A percentile compares a stretch with the other conserved stretches of the same genome.
Conservation (phyloP, 139 green algal species). For the Picochlorum sp. region DNA sequence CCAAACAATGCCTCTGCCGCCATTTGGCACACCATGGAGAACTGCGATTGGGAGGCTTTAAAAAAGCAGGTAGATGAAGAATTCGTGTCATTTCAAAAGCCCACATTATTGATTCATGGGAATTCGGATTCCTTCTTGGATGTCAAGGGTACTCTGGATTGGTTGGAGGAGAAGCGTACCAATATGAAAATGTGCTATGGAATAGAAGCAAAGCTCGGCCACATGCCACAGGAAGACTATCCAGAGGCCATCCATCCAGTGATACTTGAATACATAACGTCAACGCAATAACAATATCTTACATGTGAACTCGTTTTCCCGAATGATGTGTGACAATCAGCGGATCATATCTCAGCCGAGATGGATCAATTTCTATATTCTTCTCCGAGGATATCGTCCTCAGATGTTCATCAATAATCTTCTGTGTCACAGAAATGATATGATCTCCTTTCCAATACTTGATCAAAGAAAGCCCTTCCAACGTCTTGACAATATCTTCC, state of each 20-base stretch:
- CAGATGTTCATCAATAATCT: conserved; percentile 51
- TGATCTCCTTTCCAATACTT: conserved; percentile 72
- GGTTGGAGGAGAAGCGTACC: conserved; percentile 49
- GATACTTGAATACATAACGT: conserved; percentile 18
- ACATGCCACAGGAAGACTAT: conserved; percentile 54
- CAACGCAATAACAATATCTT: not conserved
- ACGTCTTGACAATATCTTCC: conserved; percentile 90
- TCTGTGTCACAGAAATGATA: conserved; percentile 48
- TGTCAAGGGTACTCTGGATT: conserved; percentile 33
- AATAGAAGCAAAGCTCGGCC: conserved; percentile 42
- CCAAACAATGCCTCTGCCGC: conserved; percentile 34
- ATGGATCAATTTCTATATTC: conserved; percentile 40
- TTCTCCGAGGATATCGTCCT: conserved; percentile 15
- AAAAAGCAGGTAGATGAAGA: conserved; percentile 47
- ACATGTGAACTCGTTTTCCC: not conserved
- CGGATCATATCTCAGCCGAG: conserved; percentile 43
- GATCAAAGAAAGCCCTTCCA: conserved; percentile 78
- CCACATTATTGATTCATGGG: conserved; percentile 55
- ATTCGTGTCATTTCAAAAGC: conserved; percentile 46
- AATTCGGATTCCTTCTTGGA: conserved; percentile 55
- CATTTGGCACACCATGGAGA: conserved; percentile 48
- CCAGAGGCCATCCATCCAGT: conserved; percentile 31
- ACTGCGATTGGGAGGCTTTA: conserved; percentile 40
- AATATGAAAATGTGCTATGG: conserved; percentile 34
- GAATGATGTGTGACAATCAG: not conserved